Conservation (phyloP, 2,329 filamentous ascomycete species). For the Trichoderma sp. region DNA sequence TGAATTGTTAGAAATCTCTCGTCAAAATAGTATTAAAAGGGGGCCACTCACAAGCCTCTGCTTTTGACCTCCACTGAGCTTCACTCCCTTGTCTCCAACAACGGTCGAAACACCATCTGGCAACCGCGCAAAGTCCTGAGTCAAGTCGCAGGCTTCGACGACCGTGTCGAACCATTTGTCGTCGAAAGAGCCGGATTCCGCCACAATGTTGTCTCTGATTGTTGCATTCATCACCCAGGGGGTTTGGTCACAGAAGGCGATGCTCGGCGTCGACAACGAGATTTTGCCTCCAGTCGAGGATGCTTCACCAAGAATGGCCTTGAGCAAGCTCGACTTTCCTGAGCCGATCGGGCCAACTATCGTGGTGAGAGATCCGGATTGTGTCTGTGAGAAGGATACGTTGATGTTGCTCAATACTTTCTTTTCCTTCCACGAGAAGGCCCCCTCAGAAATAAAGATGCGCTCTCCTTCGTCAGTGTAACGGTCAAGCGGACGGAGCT, state of each 20-base stretch:
- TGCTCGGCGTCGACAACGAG: slow-evolving; percentile 29
- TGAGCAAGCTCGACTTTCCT: slow-evolving; percentile 38
- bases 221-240: slow-evolving; percentile 40
- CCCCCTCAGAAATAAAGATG: slow-evolving; percentile 31
- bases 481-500: slow-evolving; percentile 21
- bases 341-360: slow-evolving; percentile 38
- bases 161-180: slow-evolving; percentile 37
- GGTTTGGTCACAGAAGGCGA: slow-evolving; percentile 38
- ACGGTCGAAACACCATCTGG: slow-evolving; percentile 32
- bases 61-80: slow-evolving; percentile 41
- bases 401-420: slow-evolving; percentile 32
- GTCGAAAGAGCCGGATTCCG: slow-evolving; percentile 36
- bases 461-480: not conserved
- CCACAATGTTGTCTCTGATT: slow-evolving; percentile 41
- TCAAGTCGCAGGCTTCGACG: slow-evolving; percentile 39
- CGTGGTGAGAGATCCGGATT: slow-evolving; percentile 34
- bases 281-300: slow-evolving; percentile 29
- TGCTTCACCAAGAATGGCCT: slow-evolving; percentile 37
- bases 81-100: slow-evolving; percentile 38
- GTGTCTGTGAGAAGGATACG: slow-evolving; percentile 27
- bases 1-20: not conserved
- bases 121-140: slow-evolving; percentile 33
- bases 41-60: slow-evolving; percentile 37
- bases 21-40: not conserved
- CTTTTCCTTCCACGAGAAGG: slow-evolving; percentile 35